Evolutionary conservation across 2,329 filamentous ascomycete genomes (phyloP), one percentile per base, ranked within the genome.

Genomic region (Zelopaecilomyces penicillatus): DNA sequence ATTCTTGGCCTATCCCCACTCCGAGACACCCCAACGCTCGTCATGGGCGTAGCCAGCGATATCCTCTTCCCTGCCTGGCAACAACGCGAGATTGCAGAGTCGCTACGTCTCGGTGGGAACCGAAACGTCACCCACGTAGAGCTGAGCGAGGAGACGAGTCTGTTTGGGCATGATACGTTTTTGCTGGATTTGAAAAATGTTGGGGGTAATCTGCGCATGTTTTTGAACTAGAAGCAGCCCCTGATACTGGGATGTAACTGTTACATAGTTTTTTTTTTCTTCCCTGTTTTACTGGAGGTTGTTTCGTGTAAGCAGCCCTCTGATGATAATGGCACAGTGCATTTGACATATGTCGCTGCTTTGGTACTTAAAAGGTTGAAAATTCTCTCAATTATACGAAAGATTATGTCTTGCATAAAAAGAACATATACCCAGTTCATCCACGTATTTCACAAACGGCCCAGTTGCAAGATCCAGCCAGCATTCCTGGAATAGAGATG

Each of bases 21-120:
- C 43, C 79, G 82, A 43, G 75, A 90, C 49, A 91, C 83, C 41
- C 87, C 88, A 0, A 84, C 87, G 1, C 73, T 98, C 26, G 87
- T 98, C 8, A 83, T 98, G 70, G 93, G 93, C 31, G 93, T 97
- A 4, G 87, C 88, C 0, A 96, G 88, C 56, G 93, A 98, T 61
- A 97, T 96, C 41, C 69, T 98, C 32, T 98, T 98, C 67, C 93
- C 93, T 0, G 89, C 93, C 0, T 98, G 93, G 91, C 93, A 98
- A 69, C 93, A 98, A 69, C 80, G 87, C 43, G 93, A 98, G 65
- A 83, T 98, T 50, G 91, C 90, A 4, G 83, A 91, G 58, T 85
- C 91, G 3, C 70, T 98, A 51, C 78, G 81, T 48, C 75, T 78
- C 31, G 78, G 77, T 0, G 93, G 93, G 1, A 97, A 95, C 58